These are phyloP conservation scores for Trichoderma sp. DNA, from an alignment of 2,329 filamentous ascomycete genomes.

Conservation along the genomic window DNA sequence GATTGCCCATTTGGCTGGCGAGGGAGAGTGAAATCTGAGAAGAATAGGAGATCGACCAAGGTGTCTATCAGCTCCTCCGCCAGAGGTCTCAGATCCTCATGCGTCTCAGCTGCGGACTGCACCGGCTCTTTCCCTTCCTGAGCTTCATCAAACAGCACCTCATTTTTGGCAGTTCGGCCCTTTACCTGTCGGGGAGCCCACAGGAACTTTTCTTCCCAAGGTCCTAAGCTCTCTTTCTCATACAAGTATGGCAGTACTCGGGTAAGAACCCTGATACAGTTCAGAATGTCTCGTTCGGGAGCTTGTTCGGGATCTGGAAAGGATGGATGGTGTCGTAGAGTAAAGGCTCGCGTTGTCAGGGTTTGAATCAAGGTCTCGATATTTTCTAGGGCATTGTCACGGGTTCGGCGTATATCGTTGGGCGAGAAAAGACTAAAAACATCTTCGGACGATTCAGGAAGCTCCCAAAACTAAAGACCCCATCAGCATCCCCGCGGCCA, in stretches of 20 bases:
- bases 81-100: slow-evolving; percentile 79
- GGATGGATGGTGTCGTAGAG: slow-evolving; percentile 81
- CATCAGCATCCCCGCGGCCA: slow-evolving; percentile 15
- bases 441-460: slow-evolving; percentile 93
- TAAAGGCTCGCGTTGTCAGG: slow-evolving; percentile 76
- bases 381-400: slow-evolving; percentile 81
- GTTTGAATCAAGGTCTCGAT: slow-evolving; percentile 85
- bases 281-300: slow-evolving; percentile 83
- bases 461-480: slow-evolving; percentile 79
- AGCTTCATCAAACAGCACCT: slow-evolving; percentile 81
- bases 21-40: slow-evolving; percentile 82
- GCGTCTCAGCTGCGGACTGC: slow-evolving; percentile 56
- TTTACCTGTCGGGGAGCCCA: slow-evolving; percentile 75
- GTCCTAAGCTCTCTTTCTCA: slow-evolving; percentile 76
- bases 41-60: slow-evolving; percentile 85
- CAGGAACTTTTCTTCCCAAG: slow-evolving; percentile 93
- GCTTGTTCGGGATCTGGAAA: slow-evolving; percentile 86
- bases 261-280: slow-evolving; percentile 89
- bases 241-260: slow-evolving; percentile 88
- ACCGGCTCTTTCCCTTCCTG: slow-evolving; percentile 52
- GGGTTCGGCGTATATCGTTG: slow-evolving; percentile 80
- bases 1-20: slow-evolving; percentile 65
- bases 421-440: slow-evolving; percentile 94
- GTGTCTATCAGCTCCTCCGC: slow-evolving; percentile 92
- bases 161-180: slow-evolving; percentile 64